Evolutionary conservation across 2,329 filamentous ascomycete species (phyloP), one percentile per base, ranked within the genome.

Genomic region (Pseudocercospora ulei): DNA sequence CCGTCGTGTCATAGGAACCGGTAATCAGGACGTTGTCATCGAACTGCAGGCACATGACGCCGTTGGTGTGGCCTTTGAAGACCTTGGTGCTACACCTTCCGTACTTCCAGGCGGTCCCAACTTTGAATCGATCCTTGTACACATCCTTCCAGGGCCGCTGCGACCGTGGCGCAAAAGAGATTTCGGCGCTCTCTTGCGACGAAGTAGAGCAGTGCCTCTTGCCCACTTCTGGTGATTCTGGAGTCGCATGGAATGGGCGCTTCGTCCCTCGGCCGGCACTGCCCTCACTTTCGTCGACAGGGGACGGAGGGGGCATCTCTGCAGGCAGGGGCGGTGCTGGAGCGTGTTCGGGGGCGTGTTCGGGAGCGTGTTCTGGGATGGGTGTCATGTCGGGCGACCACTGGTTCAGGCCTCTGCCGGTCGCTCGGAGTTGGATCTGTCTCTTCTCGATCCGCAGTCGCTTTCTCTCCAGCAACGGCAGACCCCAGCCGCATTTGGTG

Each of bases 51-150:
- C 76, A 79, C 73, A 80, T 90, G 43, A 90, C 78, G 24, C 88
- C 88, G 57, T 95, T 95, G 7, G 75, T 79, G 61, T 96, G 80
- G 1, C 87, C 88, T 51, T 79, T 80, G 61, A 98, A 85, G 7
- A 82, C 76, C 57, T 80, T 86, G 50, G 83, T 80, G 4, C 79
- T 79, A 64, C 81, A 96, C 23, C 88, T 78, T 3, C 90, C 88
- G 48, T 93, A 86, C 60, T 94, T 93, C 90, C 90, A 98, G 60
- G 96, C 96, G 44, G 80, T 90, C 35, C 90, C 88, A 31, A 98
- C 86, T 60, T 88, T 90, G 70, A 88, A 96, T 9, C 84, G 76
- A 60, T 95, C 88, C 48, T 85, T 82, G 66, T 98, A 98, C 1
- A 98, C 84, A 45, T 93, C 86, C 62, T 98, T 98, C 90, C 90